Base-by-base conservation (phyloP, 768 basidiomycete species). In the Cystofilobasidium macerans region DNA sequence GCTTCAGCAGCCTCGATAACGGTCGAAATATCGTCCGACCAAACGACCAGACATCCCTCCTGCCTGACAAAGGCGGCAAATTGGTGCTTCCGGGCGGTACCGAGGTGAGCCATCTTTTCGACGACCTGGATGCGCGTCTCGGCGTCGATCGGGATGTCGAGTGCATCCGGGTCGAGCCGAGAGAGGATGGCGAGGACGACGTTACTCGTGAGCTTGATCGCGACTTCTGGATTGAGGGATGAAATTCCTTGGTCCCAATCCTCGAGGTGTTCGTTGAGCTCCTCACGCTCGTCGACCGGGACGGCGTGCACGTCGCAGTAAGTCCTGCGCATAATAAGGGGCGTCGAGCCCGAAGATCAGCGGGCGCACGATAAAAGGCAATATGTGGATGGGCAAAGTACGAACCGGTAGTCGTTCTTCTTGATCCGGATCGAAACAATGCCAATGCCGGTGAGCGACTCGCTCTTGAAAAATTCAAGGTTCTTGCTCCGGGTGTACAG, bases 21-120 rank as follows among this genome's bases (percentile, higher is more conserved):
- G 70, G 80, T 81, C 71, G 89, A 86, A 51, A 89, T 79, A 0
- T 82, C 81, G 72, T 89, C 86, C 22, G 85, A 84, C 89, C 89
- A 92, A 68, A 91, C 83, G 68, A 91, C 82, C 62, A 92, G 80
- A 22, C 87, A 86, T 48, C 86, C 82, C 73, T 91, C 89, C 73
- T 89, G 86, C 57, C 88, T 82, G 71, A 89, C 83, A 73, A 92
- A 92, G 0, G 89, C 89, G 26, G 85, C 90, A 59, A 86, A 89
- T 71, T 92, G 89, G 72, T 92, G 89, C 78, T 90, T 91, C 16
- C 51, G 87, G 8, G 89, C 76, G 57, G 83, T 81, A 3, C 86
- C 85, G 42, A 91, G 83, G 72, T 82, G 79, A 65, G 83, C 76
- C 79, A 91, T 85, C 28, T 86, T 85, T 70, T 89, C 87, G 53